phyloP scores from a whole-genome alignment of 2,329 filamentous ascomycete species.

The Magnaporthiopsis incrustans region DNA sequence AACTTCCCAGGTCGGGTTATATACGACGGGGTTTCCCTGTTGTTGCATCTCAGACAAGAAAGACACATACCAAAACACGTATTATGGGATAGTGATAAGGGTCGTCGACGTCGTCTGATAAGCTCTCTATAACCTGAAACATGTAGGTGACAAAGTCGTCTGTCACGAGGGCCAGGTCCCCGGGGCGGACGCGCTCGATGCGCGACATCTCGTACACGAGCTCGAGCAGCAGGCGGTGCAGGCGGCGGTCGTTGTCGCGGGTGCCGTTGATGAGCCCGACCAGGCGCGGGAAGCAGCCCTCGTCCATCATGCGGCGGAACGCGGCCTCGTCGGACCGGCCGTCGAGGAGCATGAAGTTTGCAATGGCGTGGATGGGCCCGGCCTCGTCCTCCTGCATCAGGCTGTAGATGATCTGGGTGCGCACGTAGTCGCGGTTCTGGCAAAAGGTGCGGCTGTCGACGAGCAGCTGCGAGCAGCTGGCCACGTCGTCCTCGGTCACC shows the following conservation, averaged over 20 bases:
- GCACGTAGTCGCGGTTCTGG: conserved; percentile 74
- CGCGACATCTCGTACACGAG: conserved; percentile 94
- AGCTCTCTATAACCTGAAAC: conserved; percentile 78
- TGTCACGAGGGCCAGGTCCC: conserved; percentile 68
- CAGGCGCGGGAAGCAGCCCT: conserved; percentile 75
- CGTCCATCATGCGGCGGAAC: conserved; percentile 80
- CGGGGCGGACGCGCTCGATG: conserved; percentile 69
- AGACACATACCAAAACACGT: conserved; percentile 66
- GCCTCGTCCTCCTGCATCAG: conserved; percentile 83
- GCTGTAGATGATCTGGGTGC: conserved; percentile 86
- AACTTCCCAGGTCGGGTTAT: not conserved
- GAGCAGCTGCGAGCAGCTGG: conserved; percentile 71
- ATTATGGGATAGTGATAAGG: conserved; percentile 96
- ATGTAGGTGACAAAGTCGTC: conserved; percentile 80
- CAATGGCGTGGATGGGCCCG: conserved; percentile 71
- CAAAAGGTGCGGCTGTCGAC: conserved; percentile 68
- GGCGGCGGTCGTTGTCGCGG: conserved; percentile 55
- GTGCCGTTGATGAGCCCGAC: conserved; percentile 69
- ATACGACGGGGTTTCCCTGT: too few species aligned
- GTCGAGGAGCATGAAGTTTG: conserved; percentile 79
- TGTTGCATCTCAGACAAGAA: not conserved
- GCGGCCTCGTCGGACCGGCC: conserved; percentile 69
- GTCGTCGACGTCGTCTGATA: conserved; percentile 80
- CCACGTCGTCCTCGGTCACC: conserved; percentile 69
- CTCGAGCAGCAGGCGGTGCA: conserved; percentile 78